A percentile compares a stretch with the other conserved stretches of the same genome.
Conservation (phyloP, 1,284 basidiomycete species). For the Apiotrichum domesticum region DNA sequence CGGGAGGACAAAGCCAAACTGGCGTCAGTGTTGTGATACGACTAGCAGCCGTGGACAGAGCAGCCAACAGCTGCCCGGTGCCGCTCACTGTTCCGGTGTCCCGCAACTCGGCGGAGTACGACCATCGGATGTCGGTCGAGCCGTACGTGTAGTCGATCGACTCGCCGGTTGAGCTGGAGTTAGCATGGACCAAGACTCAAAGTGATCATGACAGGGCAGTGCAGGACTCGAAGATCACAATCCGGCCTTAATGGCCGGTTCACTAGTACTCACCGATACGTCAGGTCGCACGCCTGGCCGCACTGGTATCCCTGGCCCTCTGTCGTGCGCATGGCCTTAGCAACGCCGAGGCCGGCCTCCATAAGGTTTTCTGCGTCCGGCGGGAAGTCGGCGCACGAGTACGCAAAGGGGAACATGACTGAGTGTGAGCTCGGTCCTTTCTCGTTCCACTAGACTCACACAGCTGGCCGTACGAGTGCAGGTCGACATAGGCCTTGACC, state of each 20-base stretch:
- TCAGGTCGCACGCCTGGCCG: conserved; percentile 61
- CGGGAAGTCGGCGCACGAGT: conserved; percentile 61
- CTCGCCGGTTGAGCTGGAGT: conserved; percentile 55
- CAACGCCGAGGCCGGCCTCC: conserved; percentile 68
- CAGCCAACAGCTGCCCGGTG: neutral
- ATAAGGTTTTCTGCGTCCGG: conserved; percentile 74
- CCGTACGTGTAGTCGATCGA: conserved; percentile 71
- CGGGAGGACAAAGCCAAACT: conserved; percentile 77
- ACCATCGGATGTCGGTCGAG: conserved; percentile 61
- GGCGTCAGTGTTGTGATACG: neutral
- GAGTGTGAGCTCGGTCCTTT: neutral
- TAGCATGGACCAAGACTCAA: neutral
- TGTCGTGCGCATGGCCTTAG: conserved; percentile 54
- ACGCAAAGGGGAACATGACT: conserved; percentile 65
- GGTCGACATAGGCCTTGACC: conserved; percentile 61
- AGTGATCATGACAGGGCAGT: conserved; percentile 50
- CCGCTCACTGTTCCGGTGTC: conserved; percentile 71
- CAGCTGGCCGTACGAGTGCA: conserved; percentile 79
- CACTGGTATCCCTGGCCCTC: conserved; percentile 58
- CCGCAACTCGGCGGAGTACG: conserved; percentile 68
- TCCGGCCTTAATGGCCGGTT: no score
- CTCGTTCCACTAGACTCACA: conserved; percentile 49
- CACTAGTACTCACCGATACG: conserved; percentile 54
- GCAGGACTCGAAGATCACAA: no score
- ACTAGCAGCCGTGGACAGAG: no score